Percentiles rank a stretch among this genome's conserved stretches.
Evolutionary conservation across 2,329 filamentous ascomycete genomes (phyloP).

Genomic region (Hypocreales sp.): DNA sequence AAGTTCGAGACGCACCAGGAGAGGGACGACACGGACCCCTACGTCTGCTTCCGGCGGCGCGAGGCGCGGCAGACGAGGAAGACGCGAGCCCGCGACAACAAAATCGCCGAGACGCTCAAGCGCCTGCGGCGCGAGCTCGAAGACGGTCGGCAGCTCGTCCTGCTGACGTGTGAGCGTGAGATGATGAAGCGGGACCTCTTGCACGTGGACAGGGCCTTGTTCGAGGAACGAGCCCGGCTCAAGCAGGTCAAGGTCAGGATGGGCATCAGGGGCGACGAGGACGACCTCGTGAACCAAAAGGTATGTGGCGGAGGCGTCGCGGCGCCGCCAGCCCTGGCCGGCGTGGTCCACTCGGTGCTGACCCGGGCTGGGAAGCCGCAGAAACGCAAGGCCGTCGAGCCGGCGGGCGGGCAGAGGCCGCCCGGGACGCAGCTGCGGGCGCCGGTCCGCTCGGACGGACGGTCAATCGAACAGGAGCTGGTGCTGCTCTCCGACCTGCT

Average conservation of each 20-base stretch:
- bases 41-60: slow-evolving; percentile 91
- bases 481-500: slow-evolving; percentile 60
- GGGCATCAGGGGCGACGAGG: slow-evolving; percentile 82
- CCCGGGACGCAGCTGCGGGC: slow-evolving; percentile 51
- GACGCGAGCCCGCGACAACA: slow-evolving; percentile 82
- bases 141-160: slow-evolving; percentile 67
- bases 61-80: slow-evolving; percentile 92
- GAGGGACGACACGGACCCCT: slow-evolving; percentile 89
- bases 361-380: slow-evolving; percentile 38
- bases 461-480: slow-evolving; percentile 64
- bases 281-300: slow-evolving; percentile 90
- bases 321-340: slow-evolving; percentile 18
- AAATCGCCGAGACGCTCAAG: slow-evolving; percentile 88
- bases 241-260: slow-evolving; percentile 82
- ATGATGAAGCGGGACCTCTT: slow-evolving; percentile 63
- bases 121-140: slow-evolving; percentile 83
- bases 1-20: slow-evolving; percentile 94
- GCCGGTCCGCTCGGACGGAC: slow-evolving; percentile 53
- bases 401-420: slow-evolving; percentile 43
- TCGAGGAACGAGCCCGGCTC: slow-evolving; percentile 66
- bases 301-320: too few relatives aligned
- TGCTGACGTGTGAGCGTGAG: slow-evolving; percentile 68
- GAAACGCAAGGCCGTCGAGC: slow-evolving; percentile 51
- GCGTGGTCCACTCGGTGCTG: slow-evolving; percentile 15
- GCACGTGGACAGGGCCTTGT: slow-evolving; percentile 59